Evolutionary conservation across 176 grass and related monocot species (phyloP).

Genomic region (Saccharum spontaneum): DNA sequence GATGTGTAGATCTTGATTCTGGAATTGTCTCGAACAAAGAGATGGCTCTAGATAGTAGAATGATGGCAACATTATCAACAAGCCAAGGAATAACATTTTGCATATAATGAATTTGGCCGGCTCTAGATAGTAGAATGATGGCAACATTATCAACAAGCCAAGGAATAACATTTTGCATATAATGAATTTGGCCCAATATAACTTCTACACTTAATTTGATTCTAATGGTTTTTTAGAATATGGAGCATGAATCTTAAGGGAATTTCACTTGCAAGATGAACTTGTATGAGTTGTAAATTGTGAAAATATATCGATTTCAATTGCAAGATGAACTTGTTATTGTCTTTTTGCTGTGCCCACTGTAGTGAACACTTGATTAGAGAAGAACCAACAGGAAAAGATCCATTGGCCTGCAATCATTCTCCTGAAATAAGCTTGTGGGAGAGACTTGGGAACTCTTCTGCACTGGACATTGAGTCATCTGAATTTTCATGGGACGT

Average conservation of each 20-base stretch:
- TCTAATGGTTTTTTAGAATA: background rate
- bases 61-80: background rate
- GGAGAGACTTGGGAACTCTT: constrained; percentile 79
- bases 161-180: background rate
- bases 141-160: background rate
- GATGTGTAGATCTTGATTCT: background rate
- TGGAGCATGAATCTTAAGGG: background rate
- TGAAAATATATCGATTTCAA: background rate
- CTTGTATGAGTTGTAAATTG: background rate
- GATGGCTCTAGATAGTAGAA: background rate
- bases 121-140: background rate
- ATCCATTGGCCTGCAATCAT: constrained; percentile 34
- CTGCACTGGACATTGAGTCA: constrained; percentile 69
- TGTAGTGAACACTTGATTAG: constrained; percentile 38
- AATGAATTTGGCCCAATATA: background rate
- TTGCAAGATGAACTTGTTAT: constrained; percentile 17
- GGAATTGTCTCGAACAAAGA: constrained; percentile 15
- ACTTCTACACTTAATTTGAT: background rate
- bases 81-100: background rate
- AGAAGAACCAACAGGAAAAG: constrained; percentile 32
- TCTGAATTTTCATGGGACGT: constrained; percentile 75
- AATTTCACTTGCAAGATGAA: background rate
- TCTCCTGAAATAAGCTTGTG: constrained; percentile 77
- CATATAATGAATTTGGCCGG: background rate
- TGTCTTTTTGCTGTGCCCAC: constrained; percentile 27